A percentile compares a stretch with the other conserved stretches of the same genome.
phyloP scores from a whole-genome alignment of 495 filamentous ascomycete species.

The Penicillium fimorum region DNA sequence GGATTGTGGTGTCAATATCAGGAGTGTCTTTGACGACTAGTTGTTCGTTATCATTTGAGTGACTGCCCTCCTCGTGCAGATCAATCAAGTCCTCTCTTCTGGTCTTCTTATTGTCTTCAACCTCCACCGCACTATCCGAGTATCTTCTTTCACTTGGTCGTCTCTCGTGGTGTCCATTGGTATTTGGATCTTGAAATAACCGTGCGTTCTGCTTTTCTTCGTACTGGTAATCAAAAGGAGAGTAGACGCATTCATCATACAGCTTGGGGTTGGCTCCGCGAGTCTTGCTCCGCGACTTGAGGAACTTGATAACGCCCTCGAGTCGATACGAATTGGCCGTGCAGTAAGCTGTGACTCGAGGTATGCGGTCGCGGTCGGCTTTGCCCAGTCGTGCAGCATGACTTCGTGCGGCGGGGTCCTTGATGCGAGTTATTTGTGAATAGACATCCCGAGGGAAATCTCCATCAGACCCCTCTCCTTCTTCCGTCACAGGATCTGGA shows the following conservation, averaged over 20 bases:
- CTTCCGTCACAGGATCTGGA: conserved; percentile 83
- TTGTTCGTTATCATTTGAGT: conserved; percentile 30
- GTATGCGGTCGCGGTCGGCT: conserved; percentile 81
- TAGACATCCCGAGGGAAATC: conserved; percentile 96
- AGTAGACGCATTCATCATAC: conserved; percentile 96
- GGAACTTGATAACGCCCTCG: conserved; percentile 80
- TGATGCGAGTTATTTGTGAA: conserved; percentile 91
- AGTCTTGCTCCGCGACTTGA: conserved; percentile 75
- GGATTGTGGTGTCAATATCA: conserved; percentile 63
- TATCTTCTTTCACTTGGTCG: conserved; percentile 59
- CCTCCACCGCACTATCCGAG: conserved; percentile 60
- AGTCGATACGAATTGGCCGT: conserved; percentile 88
- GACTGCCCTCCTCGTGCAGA: conserved; percentile 42
- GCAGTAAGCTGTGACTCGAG: conserved; percentile 93
- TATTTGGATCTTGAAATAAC: conserved; percentile 21
- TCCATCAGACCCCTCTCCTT: conserved; percentile 64
- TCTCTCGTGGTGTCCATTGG: conserved; percentile 34
- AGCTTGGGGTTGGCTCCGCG: conserved; percentile 81
- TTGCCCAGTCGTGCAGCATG: conserved; percentile 94
- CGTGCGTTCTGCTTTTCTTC: conserved; percentile 40
- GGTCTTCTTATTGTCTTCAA: conserved; percentile 49
- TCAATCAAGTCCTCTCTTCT: conserved; percentile 56
- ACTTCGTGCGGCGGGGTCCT: conserved; percentile 87
- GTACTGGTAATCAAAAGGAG: conserved; percentile 74
- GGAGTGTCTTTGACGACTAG: conserved; percentile 29